Base-by-base conservation (phyloP, 2,329 filamentous ascomycete genomes). In the Botrytis fabae region DNA sequence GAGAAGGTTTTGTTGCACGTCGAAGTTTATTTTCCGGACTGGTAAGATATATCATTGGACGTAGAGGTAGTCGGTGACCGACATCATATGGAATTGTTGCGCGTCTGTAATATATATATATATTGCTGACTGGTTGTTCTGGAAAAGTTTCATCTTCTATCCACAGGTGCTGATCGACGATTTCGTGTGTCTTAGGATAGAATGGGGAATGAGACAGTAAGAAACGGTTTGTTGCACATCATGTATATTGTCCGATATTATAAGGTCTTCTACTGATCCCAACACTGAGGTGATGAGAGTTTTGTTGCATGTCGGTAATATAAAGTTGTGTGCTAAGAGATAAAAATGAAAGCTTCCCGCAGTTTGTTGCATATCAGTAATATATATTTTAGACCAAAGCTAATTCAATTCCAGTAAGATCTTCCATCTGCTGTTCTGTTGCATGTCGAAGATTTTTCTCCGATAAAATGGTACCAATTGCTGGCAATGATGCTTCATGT, bases 61-160 rank as follows among this genome's bases (percentile, higher is more conserved):
- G 2, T 4, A 25, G 64, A 54, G 35, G 6, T 28, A 22, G 2
- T 54, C n/a, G 1, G 1, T 22, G 14, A 10, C 22, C 10, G 4
- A 44, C n/a, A 32, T n/a, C 46, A 18, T 32, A 5, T 40, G 8
- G 14, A 4, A 28, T 54, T 66, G 62, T 62, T 62, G 60, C 60
- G 42, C 8, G 35, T 18, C 60, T 62, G 60, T 62, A 62, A 62
- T 62, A 62, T 62, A 62, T 62, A 62, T 62, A 62, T 62, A 62
- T 18, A 42, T 62, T 62, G 42, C 42, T 48, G 62, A 25, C 28
- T 25, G 14, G 42, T 2, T 48, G 28, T 25, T 46, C n/a, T 25
- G 28, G 28, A 35, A 12, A n/a, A 35, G 32, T 25, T 48, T 46
- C 42, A 5, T 48, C 32, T 65, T 48, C 42, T n/a, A n/a, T 48